These are phyloP conservation scores for Gomphus bonarii DNA, from an alignment of 1,284 basidiomycete species.

Conservation along the genomic window DNA sequence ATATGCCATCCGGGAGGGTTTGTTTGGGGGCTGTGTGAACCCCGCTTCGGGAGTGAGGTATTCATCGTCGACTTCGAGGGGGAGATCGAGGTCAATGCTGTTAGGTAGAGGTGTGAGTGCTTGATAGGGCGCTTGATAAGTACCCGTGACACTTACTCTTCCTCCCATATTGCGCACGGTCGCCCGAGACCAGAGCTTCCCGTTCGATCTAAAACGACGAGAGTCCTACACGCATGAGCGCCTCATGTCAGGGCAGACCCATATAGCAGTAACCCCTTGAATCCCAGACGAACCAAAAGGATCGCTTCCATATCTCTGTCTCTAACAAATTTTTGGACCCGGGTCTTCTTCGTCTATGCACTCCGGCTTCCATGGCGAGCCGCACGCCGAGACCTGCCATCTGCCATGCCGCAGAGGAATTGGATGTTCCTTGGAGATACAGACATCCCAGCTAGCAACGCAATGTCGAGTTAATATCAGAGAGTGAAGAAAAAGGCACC, in stretches of 20 bases:
- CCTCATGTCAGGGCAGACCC: slow-evolving; percentile 12
- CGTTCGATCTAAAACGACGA: slow-evolving; percentile 52
- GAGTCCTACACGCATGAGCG: slow-evolving; percentile 31
- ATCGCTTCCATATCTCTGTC: slow-evolving; percentile 66
- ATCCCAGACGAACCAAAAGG: slow-evolving; percentile 72
- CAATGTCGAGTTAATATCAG: not conserved
- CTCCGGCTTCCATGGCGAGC: slow-evolving; percentile 56
- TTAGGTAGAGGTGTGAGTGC: not conserved
- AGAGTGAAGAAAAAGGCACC: not conserved
- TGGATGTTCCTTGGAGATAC: slow-evolving; percentile 48
- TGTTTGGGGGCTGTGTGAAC: slow-evolving; percentile 47
- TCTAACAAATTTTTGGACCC: slow-evolving; percentile 31
- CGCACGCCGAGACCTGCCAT: slow-evolving; percentile 61
- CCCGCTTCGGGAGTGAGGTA: slow-evolving; percentile 51
- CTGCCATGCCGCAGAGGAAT: slow-evolving; percentile 64
- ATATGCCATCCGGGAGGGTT: slow-evolving; percentile 40
- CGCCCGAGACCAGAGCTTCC: slow-evolving; percentile 65
- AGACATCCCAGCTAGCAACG: slow-evolving; percentile 7
- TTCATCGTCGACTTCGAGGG: slow-evolving; percentile 66
- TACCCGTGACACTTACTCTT: slow-evolving; percentile 47
- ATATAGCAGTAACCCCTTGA: too few species aligned
- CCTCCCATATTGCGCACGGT: slow-evolving; percentile 75
- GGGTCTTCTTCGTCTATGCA: slow-evolving; percentile 41
- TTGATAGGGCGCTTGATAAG: not conserved
- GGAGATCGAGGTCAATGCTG: slow-evolving; percentile 66